phyloP scores from a whole-genome alignment of 208 protist species.

The Strigomonas culicis region DNA sequence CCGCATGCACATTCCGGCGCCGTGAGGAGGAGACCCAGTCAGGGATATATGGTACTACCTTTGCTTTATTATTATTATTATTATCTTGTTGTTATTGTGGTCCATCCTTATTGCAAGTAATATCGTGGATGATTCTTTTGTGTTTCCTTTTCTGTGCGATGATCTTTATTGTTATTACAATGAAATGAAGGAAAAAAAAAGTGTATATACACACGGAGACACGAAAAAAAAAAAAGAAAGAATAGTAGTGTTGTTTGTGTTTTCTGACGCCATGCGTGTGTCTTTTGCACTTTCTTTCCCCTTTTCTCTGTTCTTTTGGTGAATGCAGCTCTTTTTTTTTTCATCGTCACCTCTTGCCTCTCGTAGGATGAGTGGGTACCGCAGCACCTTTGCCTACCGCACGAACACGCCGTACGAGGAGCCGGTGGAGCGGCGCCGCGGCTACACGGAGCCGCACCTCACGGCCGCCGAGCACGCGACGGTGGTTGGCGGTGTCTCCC shows the following conservation, averaged over 20 bases:
- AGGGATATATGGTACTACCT: neutral
- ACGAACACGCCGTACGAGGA: slow-evolving; percentile 38
- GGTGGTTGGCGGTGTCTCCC: slow-evolving; percentile 41
- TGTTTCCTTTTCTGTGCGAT: neutral
- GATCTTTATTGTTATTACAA: slow-evolving; percentile 5
- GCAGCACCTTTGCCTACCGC: slow-evolving; percentile 19
- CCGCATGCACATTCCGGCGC: slow-evolving; percentile 21
- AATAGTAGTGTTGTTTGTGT: neutral
- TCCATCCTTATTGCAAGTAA: neutral
- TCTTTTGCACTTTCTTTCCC: slow-evolving; percentile 15
- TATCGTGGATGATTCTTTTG: neutral
- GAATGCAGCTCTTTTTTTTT: slow-evolving; percentile 6
- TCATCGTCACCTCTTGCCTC: slow-evolving; percentile 9
- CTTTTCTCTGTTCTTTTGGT: slow-evolving; percentile 12
- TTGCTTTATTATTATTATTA: slow-evolving; percentile 6
- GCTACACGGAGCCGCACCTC: slow-evolving; percentile 71
- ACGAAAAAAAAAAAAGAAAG: neutral
- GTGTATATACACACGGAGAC: too few relatives aligned
- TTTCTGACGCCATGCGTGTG: neutral
- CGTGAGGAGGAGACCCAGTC: slow-evolving; percentile 11
- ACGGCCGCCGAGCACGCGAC: slow-evolving; percentile 35
- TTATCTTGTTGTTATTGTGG: neutral
- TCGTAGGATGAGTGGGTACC: slow-evolving; percentile 3
- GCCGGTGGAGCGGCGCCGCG: slow-evolving; percentile 46
- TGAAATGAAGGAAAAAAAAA: slow-evolving; percentile 2